These are phyloP conservation scores for Phytopythium chamaehyphon DNA, from an alignment of 352 stramenopile genomes.

Conservation along the genomic window DNA sequence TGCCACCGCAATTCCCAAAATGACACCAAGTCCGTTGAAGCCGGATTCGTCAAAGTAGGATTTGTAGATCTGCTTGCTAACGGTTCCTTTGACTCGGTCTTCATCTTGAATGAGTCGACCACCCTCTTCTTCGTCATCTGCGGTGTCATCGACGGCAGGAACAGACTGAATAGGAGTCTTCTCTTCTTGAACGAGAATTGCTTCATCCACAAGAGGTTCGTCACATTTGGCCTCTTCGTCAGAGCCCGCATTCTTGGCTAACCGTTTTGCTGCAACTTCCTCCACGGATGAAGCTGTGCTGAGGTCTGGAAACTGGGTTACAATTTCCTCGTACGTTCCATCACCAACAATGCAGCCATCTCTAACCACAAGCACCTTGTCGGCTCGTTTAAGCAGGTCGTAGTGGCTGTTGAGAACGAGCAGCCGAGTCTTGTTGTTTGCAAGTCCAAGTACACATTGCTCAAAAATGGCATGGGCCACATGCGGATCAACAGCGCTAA, in stretches of 20 bases:
- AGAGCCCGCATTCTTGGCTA: too few relatives aligned
- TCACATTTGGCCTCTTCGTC: too few relatives aligned
- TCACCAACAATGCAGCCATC: constrained; percentile 22
- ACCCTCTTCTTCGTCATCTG: background rate
- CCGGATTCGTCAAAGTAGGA: constrained; percentile 30
- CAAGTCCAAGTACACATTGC: constrained; percentile 21
- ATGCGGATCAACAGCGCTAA: constrained; percentile 28
- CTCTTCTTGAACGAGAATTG: too few relatives aligned
- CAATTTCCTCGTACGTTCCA: constrained; percentile 15
- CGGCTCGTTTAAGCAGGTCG: constrained; percentile 17
- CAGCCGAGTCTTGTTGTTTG: constrained; percentile 46
- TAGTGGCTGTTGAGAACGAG: constrained; percentile 63
- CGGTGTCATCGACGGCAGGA: background rate
- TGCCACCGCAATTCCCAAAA: constrained; percentile 3
- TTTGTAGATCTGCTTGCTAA: constrained; percentile 19
- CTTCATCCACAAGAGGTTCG: too few relatives aligned
- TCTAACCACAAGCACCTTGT: constrained; percentile 23
- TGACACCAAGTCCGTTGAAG: constrained; percentile 13
- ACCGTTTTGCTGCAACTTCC: too few relatives aligned
- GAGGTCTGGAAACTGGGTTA: constrained; percentile 11
- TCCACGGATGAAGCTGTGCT: too few relatives aligned
- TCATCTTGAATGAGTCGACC: constrained; percentile 18
- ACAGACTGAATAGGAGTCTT: background rate
- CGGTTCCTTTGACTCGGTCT: constrained; percentile 22
- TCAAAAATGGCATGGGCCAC: constrained; percentile 34